These are phyloP conservation scores for Claviceps sorghi DNA, from an alignment of 2,329 filamentous ascomycete species.

Conservation along the genomic window DNA sequence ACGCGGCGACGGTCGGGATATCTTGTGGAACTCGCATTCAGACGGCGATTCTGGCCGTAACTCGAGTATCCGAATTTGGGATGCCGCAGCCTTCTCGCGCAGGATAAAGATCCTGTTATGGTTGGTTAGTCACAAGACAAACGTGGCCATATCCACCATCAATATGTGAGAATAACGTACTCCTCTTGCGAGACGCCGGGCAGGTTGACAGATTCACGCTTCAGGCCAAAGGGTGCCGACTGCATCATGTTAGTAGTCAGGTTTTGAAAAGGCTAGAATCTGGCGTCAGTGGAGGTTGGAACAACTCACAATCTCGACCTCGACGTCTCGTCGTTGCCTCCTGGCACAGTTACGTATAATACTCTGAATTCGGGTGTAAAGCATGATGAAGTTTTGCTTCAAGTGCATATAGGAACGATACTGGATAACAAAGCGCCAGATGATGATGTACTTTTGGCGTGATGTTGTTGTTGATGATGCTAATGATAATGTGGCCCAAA, in stretches of 20 bases:
- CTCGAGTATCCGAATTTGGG: conserved; percentile 31
- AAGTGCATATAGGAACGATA: conserved; percentile 16
- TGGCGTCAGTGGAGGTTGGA: neutral
- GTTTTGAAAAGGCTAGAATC: too few relatives aligned
- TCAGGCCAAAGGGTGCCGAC: conserved; percentile 46
- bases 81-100: conserved; percentile 37
- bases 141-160: too few relatives aligned
- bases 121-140: neutral
- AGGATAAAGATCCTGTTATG: conserved; percentile 30
- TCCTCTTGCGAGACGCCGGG: conserved; percentile 45
- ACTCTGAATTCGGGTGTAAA: conserved; percentile 30
- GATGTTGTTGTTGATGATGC: neutral
- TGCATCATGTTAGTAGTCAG: conserved; percentile 13
- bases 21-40: conserved; percentile 5
- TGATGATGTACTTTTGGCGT: neutral
- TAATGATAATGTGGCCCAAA: neutral
- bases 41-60: conserved; percentile 4
- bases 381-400: conserved; percentile 28
- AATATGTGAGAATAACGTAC: conserved; percentile 23
- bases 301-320: conserved; percentile 32
- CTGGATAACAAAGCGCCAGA: neutral
- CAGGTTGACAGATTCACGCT: conserved; percentile 35
- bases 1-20: conserved; percentile 5
- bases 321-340: conserved; percentile 26
- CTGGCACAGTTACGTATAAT: conserved; percentile 24